phyloP scores from a whole-genome alignment of 768 basidiomycete species.

The Trametes cingulata region DNA sequence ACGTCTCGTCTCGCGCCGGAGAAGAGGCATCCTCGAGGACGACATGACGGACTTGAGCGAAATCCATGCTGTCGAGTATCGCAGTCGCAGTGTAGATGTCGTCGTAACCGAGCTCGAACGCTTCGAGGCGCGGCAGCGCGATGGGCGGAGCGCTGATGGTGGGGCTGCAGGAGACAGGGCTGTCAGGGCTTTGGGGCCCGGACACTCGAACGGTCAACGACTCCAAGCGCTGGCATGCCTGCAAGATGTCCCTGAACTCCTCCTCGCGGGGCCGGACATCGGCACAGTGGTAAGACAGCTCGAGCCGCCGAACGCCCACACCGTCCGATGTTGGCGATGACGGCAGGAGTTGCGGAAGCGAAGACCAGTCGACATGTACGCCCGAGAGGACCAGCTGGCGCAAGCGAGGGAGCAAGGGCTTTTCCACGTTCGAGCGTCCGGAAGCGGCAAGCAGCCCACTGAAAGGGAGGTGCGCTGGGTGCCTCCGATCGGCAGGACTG shows the following conservation, averaged over 20 bases:
- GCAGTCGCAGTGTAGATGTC: slow-evolving; percentile 39
- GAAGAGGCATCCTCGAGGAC: slow-evolving; percentile 47
- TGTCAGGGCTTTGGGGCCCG: slow-evolving; percentile 35
- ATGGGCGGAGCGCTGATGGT: slow-evolving; percentile 27
- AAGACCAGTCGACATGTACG: slow-evolving; percentile 56
- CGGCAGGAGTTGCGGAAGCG: slow-evolving; percentile 34
- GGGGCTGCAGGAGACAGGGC: background rate
- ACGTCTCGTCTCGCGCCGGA: slow-evolving; percentile 42
- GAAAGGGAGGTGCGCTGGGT: slow-evolving; percentile 32
- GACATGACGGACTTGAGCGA: slow-evolving; percentile 40
- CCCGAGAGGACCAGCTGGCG: slow-evolving; percentile 53
- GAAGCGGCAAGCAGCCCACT: slow-evolving; percentile 22
- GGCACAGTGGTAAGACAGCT: slow-evolving; percentile 53
- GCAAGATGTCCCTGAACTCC: slow-evolving; percentile 47
- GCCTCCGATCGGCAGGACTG: slow-evolving; percentile 41
- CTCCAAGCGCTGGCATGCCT: slow-evolving; percentile 41
- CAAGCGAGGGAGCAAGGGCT: slow-evolving; percentile 41
- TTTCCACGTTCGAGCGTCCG: background rate
- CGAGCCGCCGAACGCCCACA: slow-evolving; percentile 37
- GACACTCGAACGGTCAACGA: slow-evolving; percentile 51
- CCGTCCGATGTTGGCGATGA: background rate
- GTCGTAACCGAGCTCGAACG: slow-evolving; percentile 48
- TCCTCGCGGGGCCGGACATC: slow-evolving; percentile 53
- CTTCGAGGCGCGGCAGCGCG: slow-evolving; percentile 39
- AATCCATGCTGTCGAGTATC: slow-evolving; percentile 43